Percentiles rank a stretch among this genome's conserved stretches.
These are phyloP conservation scores for Syzygium aromaticum DNA, from an alignment of 345 rosid genomes.

Conservation along the genomic window DNA sequence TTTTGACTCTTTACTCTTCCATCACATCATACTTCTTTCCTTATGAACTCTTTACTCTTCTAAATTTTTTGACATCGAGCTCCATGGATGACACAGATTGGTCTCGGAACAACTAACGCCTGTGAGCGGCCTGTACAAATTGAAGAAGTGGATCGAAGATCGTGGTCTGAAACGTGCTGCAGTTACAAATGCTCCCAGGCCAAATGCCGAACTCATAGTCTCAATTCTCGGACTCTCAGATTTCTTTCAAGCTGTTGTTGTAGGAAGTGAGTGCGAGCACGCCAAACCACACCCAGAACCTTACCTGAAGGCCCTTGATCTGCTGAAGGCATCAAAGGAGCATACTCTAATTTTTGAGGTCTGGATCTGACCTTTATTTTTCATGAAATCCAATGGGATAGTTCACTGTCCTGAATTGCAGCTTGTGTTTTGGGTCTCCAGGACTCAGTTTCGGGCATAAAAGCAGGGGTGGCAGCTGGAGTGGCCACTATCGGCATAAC, in stretches of 20 bases:
- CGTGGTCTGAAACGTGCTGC: conserved; percentile 86
- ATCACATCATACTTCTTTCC: neutral
- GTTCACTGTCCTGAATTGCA: neutral
- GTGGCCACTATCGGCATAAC: conserved; percentile 78
- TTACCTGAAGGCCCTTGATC: conserved; percentile 75
- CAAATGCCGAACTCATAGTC: conserved; percentile 81
- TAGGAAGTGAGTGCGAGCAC: conserved; percentile 72
- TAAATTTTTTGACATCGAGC: neutral
- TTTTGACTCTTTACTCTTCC: neutral
- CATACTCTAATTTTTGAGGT: conserved; percentile 81
- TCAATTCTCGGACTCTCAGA: conserved; percentile 67
- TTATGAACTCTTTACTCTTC: neutral
- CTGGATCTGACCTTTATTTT: neutral
- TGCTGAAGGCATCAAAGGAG: conserved; percentile 76
- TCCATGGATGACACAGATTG: conserved; percentile 36
- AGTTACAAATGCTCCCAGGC: conserved; percentile 88
- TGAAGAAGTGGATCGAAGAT: conserved; percentile 83
- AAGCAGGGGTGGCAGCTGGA: conserved; percentile 95
- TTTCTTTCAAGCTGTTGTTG: conserved; percentile 64
- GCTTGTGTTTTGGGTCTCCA: conserved; percentile 3
- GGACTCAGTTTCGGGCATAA: conserved; percentile 92
- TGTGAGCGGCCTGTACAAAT: conserved; percentile 48
- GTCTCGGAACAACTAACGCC: conserved; percentile 53
- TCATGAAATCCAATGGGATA: neutral
- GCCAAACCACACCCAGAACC: conserved; percentile 90